Evolutionary conservation across 1,139 yeast genomes (phyloP).

Genomic region (Yamadazyma kanchanaburiensis): DNA sequence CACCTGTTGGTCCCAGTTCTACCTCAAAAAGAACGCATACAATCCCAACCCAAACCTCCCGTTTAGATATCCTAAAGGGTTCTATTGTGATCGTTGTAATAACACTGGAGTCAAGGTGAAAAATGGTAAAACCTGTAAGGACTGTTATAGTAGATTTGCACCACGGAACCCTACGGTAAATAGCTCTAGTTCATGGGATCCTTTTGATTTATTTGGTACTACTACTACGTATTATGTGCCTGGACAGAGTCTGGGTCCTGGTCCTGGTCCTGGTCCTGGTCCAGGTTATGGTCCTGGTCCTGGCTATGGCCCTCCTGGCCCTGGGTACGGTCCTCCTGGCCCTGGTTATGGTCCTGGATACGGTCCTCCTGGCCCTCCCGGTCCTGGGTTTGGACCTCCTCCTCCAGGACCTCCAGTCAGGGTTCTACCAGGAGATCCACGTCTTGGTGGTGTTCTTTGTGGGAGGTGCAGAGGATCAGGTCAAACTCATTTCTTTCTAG

Average conservation of each 20-base stretch:
- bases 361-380: slow-evolving; percentile 7
- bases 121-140: slow-evolving; percentile 65
- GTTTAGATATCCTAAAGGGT: slow-evolving; percentile 56
- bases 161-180: slow-evolving; percentile 26
- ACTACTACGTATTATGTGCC: slow-evolving; percentile 12
- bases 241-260: slow-evolving; percentile 5
- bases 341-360: slow-evolving; percentile 2
- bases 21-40: slow-evolving; percentile 26
- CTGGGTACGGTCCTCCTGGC: slow-evolving; percentile 3
- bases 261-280: slow-evolving; percentile 1
- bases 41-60: slow-evolving; percentile 40
- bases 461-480: slow-evolving; percentile 80
- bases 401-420: slow-evolving; percentile 27
- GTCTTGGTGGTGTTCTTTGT: slow-evolving; percentile 77
- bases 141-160: slow-evolving; percentile 69
- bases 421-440: slow-evolving; percentile 78
- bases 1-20: slow-evolving; percentile 35
- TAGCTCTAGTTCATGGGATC: background rate
- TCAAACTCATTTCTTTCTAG: slow-evolving; percentile 46
- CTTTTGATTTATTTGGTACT: slow-evolving; percentile 7
- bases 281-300: slow-evolving; percentile 6
- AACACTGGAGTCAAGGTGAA: slow-evolving; percentile 71
- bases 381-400: slow-evolving; percentile 2
- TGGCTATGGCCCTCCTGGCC: slow-evolving; percentile 1
- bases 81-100: slow-evolving; percentile 64